A percentile compares a stretch with the other conserved stretches of the same genome.
These are phyloP conservation scores for Suillus paluster DNA, from an alignment of 768 basidiomycete species.

Conservation along the genomic window DNA sequence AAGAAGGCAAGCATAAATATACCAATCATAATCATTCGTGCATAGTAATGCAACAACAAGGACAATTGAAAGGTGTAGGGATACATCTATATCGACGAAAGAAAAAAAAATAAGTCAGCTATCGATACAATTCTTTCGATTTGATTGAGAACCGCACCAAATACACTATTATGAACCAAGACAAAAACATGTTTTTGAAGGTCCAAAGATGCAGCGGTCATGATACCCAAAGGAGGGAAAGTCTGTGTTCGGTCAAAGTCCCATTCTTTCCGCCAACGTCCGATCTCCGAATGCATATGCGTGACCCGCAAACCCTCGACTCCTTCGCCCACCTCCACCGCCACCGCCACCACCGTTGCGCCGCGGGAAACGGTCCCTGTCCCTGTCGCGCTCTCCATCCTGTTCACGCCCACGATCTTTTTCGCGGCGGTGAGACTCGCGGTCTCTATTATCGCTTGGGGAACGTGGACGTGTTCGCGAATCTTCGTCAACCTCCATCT, in stretches of 20 bases:
- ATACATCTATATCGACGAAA: conserved; percentile 36
- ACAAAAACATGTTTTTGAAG: conserved; percentile 17
- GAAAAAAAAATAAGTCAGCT: conserved; percentile 31
- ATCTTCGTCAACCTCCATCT: conserved; percentile 66
- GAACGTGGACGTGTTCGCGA: conserved; percentile 47
- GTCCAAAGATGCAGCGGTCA: conserved; percentile 25
- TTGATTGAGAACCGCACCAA: conserved; percentile 34
- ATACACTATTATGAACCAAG: conserved; percentile 37
- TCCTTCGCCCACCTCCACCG: conserved; percentile 42
- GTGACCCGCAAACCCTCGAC: conserved; percentile 40
- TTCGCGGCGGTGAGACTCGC: conserved; percentile 41
- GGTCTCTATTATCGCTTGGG: conserved; percentile 43
- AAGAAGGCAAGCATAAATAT: conserved; percentile 31
- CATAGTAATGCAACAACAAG: conserved; percentile 24
- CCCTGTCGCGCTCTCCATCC: conserved; percentile 36
- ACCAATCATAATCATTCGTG: conserved; percentile 22
- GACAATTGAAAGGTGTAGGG: conserved; percentile 28
- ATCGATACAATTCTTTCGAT: conserved; percentile 27
- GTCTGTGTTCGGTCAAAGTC: conserved; percentile 48
- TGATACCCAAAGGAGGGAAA: conserved; percentile 19
- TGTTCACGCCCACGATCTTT: conserved; percentile 41
- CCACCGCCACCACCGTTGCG: conserved; percentile 50
- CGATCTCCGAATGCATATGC: conserved; percentile 55
- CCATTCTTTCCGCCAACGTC: conserved; percentile 87
- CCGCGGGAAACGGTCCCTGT: conserved; percentile 39